Conservation (phyloP, 441 rosid species). For the Hura crepitans region DNA sequence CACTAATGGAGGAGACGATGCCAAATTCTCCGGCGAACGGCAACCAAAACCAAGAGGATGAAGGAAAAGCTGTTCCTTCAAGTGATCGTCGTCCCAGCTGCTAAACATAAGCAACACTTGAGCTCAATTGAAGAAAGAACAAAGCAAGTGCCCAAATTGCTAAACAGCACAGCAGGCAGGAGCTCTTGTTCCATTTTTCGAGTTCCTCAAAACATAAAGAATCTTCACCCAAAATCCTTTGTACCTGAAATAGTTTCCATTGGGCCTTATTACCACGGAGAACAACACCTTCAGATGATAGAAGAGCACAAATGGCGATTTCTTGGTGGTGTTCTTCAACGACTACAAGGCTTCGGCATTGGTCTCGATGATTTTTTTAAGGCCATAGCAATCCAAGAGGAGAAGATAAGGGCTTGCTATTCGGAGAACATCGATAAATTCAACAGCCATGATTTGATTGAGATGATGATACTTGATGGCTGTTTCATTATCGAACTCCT, state of each 20-base stretch:
- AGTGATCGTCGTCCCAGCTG: constrained; percentile 1
- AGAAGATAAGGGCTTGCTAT: constrained; percentile 31
- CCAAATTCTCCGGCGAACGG: no score
- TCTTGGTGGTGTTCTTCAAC: neutral
- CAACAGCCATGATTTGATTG: constrained; percentile 23
- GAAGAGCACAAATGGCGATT: constrained; percentile 9
- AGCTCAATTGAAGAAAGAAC: constrained; percentile 23
- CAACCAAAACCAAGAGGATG: neutral
- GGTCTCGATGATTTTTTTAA: neutral
- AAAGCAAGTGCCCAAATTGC: neutral
- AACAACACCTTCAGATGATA: constrained; percentile 1
- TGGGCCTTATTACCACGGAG: neutral
- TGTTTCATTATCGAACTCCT: constrained; percentile 41
- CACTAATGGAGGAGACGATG: no score
- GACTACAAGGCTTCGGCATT: neutral
- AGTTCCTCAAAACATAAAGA: neutral
- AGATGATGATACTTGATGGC: constrained; percentile 46
- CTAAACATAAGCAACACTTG: neutral
- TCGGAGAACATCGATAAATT: constrained; percentile 24
- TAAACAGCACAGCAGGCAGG: neutral
- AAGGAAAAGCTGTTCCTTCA: neutral
- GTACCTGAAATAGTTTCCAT: neutral
- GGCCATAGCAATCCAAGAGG: neutral
- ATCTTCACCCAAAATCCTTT: neutral
- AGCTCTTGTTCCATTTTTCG: neutral